Conservation (phyloP, 2,329 filamentous ascomycete species). For the Sporothrix globosa region DNA sequence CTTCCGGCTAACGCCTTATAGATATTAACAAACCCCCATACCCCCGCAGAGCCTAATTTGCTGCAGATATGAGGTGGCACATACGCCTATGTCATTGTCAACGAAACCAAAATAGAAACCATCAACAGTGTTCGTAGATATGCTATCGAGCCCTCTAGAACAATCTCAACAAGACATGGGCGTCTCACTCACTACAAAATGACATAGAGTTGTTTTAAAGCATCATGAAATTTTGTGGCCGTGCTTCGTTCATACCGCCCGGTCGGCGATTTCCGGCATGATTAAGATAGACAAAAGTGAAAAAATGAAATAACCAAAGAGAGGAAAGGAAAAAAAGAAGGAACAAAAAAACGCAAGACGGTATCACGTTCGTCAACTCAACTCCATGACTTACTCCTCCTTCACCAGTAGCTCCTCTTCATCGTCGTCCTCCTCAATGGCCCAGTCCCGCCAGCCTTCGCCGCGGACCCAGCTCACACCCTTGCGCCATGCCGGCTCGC, state of each 20-base stretch:
- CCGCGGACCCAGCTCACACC: conserved; percentile 73
- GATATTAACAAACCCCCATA: conserved; percentile 12
- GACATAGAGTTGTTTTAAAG: not conserved
- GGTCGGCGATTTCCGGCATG: conserved; percentile 8
- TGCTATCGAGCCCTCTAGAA: not conserved
- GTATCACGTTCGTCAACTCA: not conserved
- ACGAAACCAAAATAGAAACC: too few species aligned
- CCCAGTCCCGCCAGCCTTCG: conserved; percentile 74
- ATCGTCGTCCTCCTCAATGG: conserved; percentile 55
- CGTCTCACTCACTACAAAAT: not conserved
- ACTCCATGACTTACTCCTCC: not conserved
- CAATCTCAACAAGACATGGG: not conserved
- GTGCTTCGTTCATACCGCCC: conserved; percentile 10
- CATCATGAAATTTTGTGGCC: not conserved
- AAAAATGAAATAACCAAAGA: not conserved
- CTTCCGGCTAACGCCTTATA: not conserved
- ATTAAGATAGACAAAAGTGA: conserved; percentile 4
- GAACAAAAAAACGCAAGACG: not conserved
- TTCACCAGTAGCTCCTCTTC: conserved; percentile 47
- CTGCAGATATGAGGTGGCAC: too few species aligned
- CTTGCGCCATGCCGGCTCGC: conserved; percentile 69
- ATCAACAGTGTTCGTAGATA: too few species aligned
- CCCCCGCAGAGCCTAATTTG: too few species aligned
- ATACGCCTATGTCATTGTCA: too few species aligned
- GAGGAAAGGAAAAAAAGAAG: not conserved